Conservation (phyloP, 2,329 filamentous ascomycete genomes). For the Penicillium nordicum region DNA sequence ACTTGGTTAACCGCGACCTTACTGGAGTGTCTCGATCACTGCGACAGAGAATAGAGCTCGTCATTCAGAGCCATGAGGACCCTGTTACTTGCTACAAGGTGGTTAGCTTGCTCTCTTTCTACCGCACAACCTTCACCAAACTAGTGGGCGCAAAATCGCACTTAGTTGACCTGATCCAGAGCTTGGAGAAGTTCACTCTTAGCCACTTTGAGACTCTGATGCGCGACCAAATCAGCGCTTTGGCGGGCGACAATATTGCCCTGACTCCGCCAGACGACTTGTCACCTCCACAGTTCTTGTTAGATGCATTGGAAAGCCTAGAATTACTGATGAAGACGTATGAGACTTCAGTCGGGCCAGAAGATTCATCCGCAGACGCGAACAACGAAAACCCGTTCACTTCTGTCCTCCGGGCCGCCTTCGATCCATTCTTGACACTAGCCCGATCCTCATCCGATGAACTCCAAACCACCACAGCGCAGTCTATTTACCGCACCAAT, state of each 20-base stretch:
- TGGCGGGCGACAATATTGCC: constrained; percentile 68
- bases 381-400: constrained; percentile 68
- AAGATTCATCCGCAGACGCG: constrained; percentile 45
- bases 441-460: constrained; percentile 51
- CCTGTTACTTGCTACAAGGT: constrained; percentile 85
- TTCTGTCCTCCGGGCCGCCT: constrained; percentile 69
- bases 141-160: constrained; percentile 67
- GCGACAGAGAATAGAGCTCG: constrained; percentile 85
- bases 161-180: constrained; percentile 65
- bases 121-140: constrained; percentile 77
- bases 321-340: constrained; percentile 78
- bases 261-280: constrained; percentile 69
- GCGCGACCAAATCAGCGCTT: constrained; percentile 65
- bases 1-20: constrained; percentile 82
- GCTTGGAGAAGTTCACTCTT: constrained; percentile 71
- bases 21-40: constrained; percentile 77
- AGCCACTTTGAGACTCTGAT: constrained; percentile 78
- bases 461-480: constrained; percentile 35
- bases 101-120: constrained; percentile 84
- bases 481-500: constrained; percentile 52
- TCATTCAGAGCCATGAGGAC: constrained; percentile 89
- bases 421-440: constrained; percentile 79
- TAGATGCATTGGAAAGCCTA: constrained; percentile 75
- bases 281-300: constrained; percentile 73
- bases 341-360: constrained; percentile 66